Evolutionary conservation across 192 early-diverging fungal genomes (phyloP), one percentile per base, ranked within the genome.

Genomic region (Linnemannia elongata): DNA sequence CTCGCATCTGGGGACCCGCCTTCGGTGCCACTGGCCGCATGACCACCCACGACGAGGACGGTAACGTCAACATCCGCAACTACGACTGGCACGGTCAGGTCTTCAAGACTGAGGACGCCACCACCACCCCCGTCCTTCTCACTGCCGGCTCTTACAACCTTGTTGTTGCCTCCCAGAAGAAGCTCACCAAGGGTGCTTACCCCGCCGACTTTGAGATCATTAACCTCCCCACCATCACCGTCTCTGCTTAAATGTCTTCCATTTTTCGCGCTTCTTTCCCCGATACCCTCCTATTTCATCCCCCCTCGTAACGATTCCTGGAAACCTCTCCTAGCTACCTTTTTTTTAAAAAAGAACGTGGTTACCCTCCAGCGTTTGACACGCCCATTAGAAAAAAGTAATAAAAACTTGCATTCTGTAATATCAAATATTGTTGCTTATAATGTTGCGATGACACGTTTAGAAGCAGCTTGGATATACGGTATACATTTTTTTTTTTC

Each of bases 151-250:
- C 75, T 9, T 86, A 86, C 57, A 69, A n/a, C 38, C 60, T 86
- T 71, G 83, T 69, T 6, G 74, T 80, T n/a, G 83, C 83, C 8
- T 55, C 68, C 10, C 83, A 86, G 54, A 75, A 77, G 63, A 86
- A 86, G 78, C 17, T 86, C 36, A 80, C 75, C 70, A 86, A 80
- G 79, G 83, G 83, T 15, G 33, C 0, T 0, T 86, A 76, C 75
- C 83, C 83, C 18, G 55, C 38, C 4, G 83, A 86, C 36, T 86
- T 77, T 72, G 83, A 86, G 75, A 55, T 80, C 75, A 80, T 71
- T 36, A 36, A 80, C 4, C n/a, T 85, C 42, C 78, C 72, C 22
- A 27, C 35, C 57, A 35, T 80, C 57, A 45, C 17, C 10, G 39
- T 80, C 22, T 12, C 30, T 52, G 45, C 49, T 75, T 54, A 75